Percentiles rank a stretch among this genome's conserved stretches.
phyloP scores from a whole-genome alignment of 129 eudicot genomes.

The Solidago caesia region DNA sequence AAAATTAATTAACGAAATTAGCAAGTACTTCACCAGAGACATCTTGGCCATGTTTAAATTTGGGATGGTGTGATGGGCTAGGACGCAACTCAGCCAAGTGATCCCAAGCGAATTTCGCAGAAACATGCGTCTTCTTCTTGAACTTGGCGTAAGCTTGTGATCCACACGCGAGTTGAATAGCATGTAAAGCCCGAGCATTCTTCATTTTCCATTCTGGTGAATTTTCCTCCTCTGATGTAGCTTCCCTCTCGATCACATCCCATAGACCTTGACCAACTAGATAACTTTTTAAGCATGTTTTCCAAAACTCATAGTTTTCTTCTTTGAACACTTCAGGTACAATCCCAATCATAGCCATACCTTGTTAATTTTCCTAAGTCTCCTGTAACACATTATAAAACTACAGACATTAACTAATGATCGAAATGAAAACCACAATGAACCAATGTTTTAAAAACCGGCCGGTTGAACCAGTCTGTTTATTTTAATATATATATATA shows the following conservation, averaged over 20 bases:
- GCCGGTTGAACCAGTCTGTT: too few species aligned
- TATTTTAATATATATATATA: too few species aligned
- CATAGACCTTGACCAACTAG: constrained; percentile 51
- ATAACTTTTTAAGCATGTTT: constrained; percentile 43
- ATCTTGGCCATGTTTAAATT: constrained; percentile 14
- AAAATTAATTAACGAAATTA: not conserved
- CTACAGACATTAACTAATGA: not conserved
- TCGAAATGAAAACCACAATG: too few species aligned
- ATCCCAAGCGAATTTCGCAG: constrained; percentile 47
- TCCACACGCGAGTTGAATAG: constrained; percentile 51
- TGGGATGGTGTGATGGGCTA: not conserved
- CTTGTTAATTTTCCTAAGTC: not conserved
- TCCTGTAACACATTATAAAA: not conserved
- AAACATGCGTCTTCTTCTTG: constrained; percentile 33
- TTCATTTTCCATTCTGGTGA: constrained; percentile 40
- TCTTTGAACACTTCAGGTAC: constrained; percentile 48
- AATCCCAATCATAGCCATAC: constrained; percentile 31
- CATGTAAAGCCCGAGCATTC: constrained; percentile 54
- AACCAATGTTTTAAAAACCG: too few species aligned
- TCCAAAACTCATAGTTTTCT: constrained; percentile 57
- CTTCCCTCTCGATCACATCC: constrained; percentile 39
- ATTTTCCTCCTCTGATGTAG: constrained; percentile 14
- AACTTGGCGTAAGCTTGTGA: constrained; percentile 39
- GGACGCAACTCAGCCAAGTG: constrained; percentile 37
- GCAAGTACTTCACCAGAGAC: constrained; percentile 4